Percentiles rank a stretch among this genome's conserved stretches.
Conservation (phyloP, 306 rosid genomes). For the Acacia acuminata region DNA sequence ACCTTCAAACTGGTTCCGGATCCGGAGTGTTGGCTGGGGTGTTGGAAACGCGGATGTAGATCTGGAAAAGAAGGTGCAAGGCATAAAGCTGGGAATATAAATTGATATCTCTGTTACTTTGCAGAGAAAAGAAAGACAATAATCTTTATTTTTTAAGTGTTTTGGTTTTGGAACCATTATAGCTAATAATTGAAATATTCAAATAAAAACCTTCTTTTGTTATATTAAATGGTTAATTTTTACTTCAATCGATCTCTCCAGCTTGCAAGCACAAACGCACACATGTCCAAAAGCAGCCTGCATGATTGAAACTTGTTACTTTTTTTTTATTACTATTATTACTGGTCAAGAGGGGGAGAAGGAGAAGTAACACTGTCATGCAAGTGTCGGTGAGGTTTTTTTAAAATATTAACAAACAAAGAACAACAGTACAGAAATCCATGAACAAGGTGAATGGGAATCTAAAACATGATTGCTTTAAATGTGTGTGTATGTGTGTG, state of each 20-base stretch:
- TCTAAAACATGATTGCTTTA: not conserved
- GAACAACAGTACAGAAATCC: not conserved
- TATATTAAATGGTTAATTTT: not conserved
- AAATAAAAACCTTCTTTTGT: not conserved
- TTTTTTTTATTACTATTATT: not conserved
- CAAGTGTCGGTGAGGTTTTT: not conserved
- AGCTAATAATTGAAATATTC: not conserved
- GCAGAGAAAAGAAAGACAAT: not conserved
- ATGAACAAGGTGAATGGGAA: not conserved
- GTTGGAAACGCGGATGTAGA: not conserved
- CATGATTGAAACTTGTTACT: not conserved
- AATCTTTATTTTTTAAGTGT: not conserved
- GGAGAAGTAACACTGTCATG: not conserved
- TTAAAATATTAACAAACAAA: not conserved
- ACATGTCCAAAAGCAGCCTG: not conserved
- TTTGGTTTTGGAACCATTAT: not conserved
- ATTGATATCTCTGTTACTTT: constrained; percentile 7
- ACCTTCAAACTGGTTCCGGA: no score
- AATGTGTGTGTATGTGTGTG: no score
- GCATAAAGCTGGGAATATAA: constrained; percentile 16
- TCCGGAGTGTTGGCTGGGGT: not conserved
- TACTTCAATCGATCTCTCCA: not conserved
- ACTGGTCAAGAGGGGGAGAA: not conserved
- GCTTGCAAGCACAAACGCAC: not conserved
- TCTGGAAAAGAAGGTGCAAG: constrained; percentile 14